Evolutionary conservation across 139 green algal genomes (phyloP).

Genomic region (Coelastrella sp.): DNA sequence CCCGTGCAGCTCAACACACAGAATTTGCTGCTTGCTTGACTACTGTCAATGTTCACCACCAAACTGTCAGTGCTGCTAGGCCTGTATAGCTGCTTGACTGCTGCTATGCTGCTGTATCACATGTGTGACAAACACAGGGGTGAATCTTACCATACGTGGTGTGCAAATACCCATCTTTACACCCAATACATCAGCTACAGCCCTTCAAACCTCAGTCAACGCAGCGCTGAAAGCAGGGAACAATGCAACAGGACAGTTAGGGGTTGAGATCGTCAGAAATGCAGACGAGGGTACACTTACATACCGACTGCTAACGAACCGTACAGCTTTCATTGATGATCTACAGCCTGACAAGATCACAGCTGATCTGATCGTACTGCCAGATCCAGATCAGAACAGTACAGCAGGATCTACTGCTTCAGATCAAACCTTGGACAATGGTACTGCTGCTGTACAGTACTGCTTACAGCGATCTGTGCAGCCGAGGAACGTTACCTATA

Average conservation of each 20-base stretch:
- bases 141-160: background rate
- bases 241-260: background rate
- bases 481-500: background rate
- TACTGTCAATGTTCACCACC: too few relatives aligned
- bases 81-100: too few relatives aligned
- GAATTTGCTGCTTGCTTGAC: too few relatives aligned
- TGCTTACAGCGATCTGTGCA: background rate
- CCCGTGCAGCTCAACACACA: too few relatives aligned
- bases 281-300: background rate
- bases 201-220: background rate
- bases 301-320: slow-evolving; percentile 7
- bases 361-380: background rate
- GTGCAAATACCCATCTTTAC: background rate
- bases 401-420: background rate
- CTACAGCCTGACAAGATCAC: background rate
- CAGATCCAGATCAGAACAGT: background rate
- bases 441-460: background rate
- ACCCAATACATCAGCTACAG: background rate
- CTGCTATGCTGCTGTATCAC: background rate
- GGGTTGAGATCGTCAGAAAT: background rate
- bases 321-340: slow-evolving; percentile 25
- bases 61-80: too few relatives aligned
- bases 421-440: background rate
- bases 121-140: background rate
- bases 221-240: background rate